Percentiles rank a stretch among this genome's conserved stretches.
Evolutionary conservation across 2,329 filamentous ascomycete species (phyloP).

Genomic region (Xylaria sp.): DNA sequence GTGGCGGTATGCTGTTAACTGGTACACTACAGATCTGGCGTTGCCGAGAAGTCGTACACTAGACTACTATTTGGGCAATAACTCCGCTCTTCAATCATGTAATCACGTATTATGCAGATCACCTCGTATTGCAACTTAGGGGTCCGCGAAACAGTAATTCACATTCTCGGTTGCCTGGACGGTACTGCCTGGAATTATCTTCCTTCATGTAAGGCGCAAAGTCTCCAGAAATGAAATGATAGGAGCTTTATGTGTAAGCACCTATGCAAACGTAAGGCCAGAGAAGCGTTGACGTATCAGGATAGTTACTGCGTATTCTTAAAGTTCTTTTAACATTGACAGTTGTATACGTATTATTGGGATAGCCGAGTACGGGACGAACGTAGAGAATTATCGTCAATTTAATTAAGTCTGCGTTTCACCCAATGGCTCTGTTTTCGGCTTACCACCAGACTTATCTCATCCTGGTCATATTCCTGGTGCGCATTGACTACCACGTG

Average conservation of each 20-base stretch:
- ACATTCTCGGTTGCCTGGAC: not conserved
- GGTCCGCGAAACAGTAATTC: conserved; percentile 15
- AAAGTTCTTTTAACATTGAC: no score
- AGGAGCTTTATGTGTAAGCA: no score
- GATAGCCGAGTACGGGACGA: no score
- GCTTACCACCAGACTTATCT: not conserved
- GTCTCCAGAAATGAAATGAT: no score
- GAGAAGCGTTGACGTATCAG: no score
- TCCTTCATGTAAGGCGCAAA: no score
- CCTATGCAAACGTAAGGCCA: no score
- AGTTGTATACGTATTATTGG: no score
- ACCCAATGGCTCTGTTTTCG: not conserved
- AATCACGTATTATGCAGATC: conserved; percentile 29
- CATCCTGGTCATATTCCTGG: not conserved
- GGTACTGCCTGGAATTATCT: no score
- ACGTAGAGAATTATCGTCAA: no score
- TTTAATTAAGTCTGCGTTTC: not conserved
- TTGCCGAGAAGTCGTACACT: conserved; percentile 3
- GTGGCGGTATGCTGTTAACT: not conserved
- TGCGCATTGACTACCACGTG: not conserved
- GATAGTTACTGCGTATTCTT: no score
- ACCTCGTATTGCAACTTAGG: conserved; percentile 31
- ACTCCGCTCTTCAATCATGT: conserved; percentile 25
- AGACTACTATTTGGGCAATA: conserved; percentile 21
- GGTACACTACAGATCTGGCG: not conserved